phyloP scores from a whole-genome alignment of 2,329 filamentous ascomycete genomes.

The Diaporthe humulicola region DNA sequence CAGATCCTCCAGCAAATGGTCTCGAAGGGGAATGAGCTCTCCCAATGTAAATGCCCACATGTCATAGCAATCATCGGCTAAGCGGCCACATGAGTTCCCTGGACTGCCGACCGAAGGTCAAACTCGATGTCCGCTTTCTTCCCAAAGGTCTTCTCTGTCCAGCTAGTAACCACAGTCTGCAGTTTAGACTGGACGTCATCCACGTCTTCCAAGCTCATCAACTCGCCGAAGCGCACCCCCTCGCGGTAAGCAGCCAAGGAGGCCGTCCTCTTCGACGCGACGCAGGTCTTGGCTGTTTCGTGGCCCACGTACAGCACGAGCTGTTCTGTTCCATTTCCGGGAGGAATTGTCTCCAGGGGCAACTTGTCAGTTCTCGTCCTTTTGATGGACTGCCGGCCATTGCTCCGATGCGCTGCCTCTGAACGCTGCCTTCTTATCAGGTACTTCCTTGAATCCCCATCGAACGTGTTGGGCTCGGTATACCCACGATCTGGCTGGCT shows the following conservation, averaged over 20 bases:
- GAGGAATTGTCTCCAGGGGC: constrained; percentile 44
- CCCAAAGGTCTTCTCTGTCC: constrained; percentile 26
- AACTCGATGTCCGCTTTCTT: constrained; percentile 21
- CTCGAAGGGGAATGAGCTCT: neutral
- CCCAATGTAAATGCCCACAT: neutral
- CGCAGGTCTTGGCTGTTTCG: constrained; percentile 17
- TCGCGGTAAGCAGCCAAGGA: neutral
- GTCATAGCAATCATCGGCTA: neutral
- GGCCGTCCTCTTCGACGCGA: neutral
- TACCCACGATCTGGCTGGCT: neutral
- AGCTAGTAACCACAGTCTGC: constrained; percentile 16
- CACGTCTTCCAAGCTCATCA: constrained; percentile 30
- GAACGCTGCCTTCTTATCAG: constrained; percentile 43
- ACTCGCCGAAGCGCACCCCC: neutral
- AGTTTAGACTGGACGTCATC: constrained; percentile 28
- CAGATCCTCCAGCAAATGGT: neutral
- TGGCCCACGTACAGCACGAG: constrained; percentile 39
- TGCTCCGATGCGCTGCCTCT: constrained; percentile 32
- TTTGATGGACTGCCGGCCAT: constrained; percentile 39
- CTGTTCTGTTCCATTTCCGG: constrained; percentile 33
- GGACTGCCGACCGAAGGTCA: constrained; percentile 24
- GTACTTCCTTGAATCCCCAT: constrained; percentile 39
- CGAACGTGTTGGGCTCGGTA: neutral
- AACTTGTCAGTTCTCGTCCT: constrained; percentile 44
- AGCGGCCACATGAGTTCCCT: constrained; percentile 20